phyloP scores from a whole-genome alignment of 2,329 filamentous ascomycete genomes.

The Alternaria postmessia region DNA sequence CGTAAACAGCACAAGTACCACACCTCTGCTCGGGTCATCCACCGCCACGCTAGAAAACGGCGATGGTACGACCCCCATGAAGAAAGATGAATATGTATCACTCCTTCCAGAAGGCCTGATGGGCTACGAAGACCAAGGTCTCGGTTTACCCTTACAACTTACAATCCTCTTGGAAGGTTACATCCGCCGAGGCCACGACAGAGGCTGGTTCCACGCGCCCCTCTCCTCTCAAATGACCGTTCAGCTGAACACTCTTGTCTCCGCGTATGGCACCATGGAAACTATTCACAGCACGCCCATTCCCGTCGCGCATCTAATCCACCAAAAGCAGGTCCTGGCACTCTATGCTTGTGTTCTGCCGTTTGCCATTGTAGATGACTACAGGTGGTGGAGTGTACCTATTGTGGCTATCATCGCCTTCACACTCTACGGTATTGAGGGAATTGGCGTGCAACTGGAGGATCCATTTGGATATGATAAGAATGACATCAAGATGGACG shows the following conservation, averaged over 20 bases:
- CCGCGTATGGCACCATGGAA: conserved; percentile 70
- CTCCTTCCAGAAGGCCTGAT: conserved; percentile 60
- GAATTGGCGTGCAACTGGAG: conserved; percentile 69
- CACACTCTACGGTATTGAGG: conserved; percentile 70
- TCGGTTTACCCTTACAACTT: conserved; percentile 68
- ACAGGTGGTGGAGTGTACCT: conserved; percentile 69
- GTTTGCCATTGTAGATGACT: conserved; percentile 69
- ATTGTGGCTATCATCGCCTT: conserved; percentile 68
- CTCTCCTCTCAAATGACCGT: conserved; percentile 66
- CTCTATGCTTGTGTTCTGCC: conserved; percentile 68
- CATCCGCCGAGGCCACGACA: conserved; percentile 63
- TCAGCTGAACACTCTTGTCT: conserved; percentile 64
- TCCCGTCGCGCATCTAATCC: conserved; percentile 71
- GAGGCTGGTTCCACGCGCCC: conserved; percentile 68
- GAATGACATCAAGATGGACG: conserved; percentile 74
- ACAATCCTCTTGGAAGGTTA: conserved; percentile 68
- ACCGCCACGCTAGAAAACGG: conserved; percentile 32
- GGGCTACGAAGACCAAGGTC: conserved; percentile 64
- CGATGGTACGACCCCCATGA: conserved; percentile 42
- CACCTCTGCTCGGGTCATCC: conserved; percentile 30
- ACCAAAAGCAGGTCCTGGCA: conserved; percentile 69
- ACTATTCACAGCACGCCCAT: conserved; percentile 71
- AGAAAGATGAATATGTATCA: conserved; percentile 59
- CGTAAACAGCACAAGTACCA: conserved; percentile 22
- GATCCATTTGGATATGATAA: conserved; percentile 72